Base-by-base conservation (phyloP, 495 filamentous ascomycete genomes). In the Hypoxylon lenormandii region DNA sequence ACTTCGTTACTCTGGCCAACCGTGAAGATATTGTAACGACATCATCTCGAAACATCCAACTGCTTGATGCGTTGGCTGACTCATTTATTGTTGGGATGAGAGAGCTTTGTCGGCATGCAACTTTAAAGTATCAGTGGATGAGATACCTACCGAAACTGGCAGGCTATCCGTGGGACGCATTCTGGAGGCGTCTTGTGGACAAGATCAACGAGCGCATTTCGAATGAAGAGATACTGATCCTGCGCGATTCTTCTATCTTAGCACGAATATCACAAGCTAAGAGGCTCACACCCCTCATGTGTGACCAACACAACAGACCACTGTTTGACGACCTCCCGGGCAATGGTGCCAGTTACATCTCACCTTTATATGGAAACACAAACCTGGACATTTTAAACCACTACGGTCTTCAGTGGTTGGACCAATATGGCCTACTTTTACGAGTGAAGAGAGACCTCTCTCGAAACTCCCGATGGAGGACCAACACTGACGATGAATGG, bases 1-100 rank as follows among this genome's bases (percentile, higher is more conserved):
- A 84, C 62, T 84, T 83, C 56, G 78, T 79, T 37, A 83, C 80
- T 0, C 52, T 76, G 6, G 81, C 80, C 0, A 82, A 69, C 66
- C 69, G 81, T 8, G 67, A 84, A 49, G 79, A 81, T 65, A 75
- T 84, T 19, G 52, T 78, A 6, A 53, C 46, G 0, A 59, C 19
- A 3, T 77, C 77, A 0, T 19, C 18, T 0, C 61, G 75, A 16
- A 80, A 80, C 50, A 30, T 43, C 7, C 28, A 18, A 12, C 60
- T 80, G 0, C 18, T 74, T 3, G 58, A 69, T 33, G 59, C 49
- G 2, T 62, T 80, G 6, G 70, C 78, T 7, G 62, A 69, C 0
- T 59, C 73, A 8, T 80, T 80, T 22, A 33, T 76, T 21, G 52
- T 48, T 46, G 72, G 68, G 4, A 66, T 80, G 7, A 40, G 58